Evolutionary conservation across 352 stramenopile species (phyloP), one percentile per base, ranked within the genome.

Genomic region (Globisporangium cederbergense): DNA sequence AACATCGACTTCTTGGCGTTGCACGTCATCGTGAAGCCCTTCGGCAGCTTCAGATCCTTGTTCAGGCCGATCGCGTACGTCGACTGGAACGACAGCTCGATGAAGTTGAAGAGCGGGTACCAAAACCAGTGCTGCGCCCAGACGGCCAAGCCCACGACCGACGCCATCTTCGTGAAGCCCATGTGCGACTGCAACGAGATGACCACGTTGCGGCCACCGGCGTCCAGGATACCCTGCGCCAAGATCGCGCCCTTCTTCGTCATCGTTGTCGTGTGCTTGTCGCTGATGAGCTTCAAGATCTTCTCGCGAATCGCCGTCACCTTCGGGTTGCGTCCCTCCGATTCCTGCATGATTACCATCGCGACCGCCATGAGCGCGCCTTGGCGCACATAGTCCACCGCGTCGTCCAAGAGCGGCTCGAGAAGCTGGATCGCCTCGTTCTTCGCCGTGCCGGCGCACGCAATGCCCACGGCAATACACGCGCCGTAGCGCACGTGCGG

Each of bases 121-220:
- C 98, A 99, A 75, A 99, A 99, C 98, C 98, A 99, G 71, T 99
- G 96, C 81, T 99, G 98, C 34, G 97, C 85, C 94, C 96, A 99
- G 45, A 99, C 79, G 4, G 93, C 95, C 34, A 99, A 71, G 38
- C 98, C 98, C 9, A 99, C 95, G 6, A 98, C 96, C 46, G 90
- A 94, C 4, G 87, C 94, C 91, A 98, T 98, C 82, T 99, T 99
- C 3, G 95, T 98, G 69, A 99, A 99, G 62, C 97, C 97, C 61
- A 91, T 97, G 60, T 97, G 85, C 28, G 95, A 99, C 73, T 98
- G 91, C 64, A 99, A 81, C 9, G 85, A 95, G 59, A 99, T 91
- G 14, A 97, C 92, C 18, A 98, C 95, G 75, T 99, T 99, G 70
- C 98, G 85, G 43, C 98, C 98, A 55, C 97, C 97, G 14, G 97